phyloP scores from a whole-genome alignment of 805 yeast genomes.

The Lipomyces yamanashiensis region DNA sequence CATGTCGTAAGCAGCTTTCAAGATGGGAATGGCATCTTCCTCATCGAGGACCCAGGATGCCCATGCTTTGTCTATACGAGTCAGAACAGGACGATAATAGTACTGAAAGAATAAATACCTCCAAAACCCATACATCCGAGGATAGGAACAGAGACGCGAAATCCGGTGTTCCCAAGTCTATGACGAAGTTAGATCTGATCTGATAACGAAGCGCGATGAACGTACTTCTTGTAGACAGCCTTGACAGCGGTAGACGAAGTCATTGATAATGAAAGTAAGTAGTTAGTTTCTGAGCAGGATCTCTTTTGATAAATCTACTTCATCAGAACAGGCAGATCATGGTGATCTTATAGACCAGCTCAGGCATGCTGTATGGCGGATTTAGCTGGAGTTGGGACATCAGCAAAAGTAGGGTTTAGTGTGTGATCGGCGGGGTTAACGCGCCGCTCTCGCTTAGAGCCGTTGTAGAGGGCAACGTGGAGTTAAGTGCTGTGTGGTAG shows the following conservation, averaged over 20 bases:
- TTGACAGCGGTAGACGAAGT: background rate
- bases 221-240: background rate
- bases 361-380: too few relatives aligned
- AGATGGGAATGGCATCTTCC: conserved; percentile 22
- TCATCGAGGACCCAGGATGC: conserved; percentile 22
- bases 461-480: too few relatives aligned
- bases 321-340: too few relatives aligned
- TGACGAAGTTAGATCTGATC: background rate
- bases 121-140: conserved; percentile 36
- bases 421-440: too few relatives aligned
- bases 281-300: background rate
- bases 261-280: background rate
- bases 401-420: too few relatives aligned
- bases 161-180: conserved; percentile 28
- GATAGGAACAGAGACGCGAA: conserved; percentile 33
- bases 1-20: conserved; percentile 40
- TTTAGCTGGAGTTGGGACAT: too few relatives aligned
- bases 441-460: too few relatives aligned
- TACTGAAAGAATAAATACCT: conserved; percentile 11
- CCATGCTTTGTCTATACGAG: conserved; percentile 18
- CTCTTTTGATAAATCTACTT: too few relatives aligned
- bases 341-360: too few relatives aligned
- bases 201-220: background rate
- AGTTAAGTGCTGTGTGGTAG: too few relatives aligned
- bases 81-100: background rate